Base-by-base conservation (phyloP, 495 filamentous ascomycete genomes). In the Cudoniella acicularis region DNA sequence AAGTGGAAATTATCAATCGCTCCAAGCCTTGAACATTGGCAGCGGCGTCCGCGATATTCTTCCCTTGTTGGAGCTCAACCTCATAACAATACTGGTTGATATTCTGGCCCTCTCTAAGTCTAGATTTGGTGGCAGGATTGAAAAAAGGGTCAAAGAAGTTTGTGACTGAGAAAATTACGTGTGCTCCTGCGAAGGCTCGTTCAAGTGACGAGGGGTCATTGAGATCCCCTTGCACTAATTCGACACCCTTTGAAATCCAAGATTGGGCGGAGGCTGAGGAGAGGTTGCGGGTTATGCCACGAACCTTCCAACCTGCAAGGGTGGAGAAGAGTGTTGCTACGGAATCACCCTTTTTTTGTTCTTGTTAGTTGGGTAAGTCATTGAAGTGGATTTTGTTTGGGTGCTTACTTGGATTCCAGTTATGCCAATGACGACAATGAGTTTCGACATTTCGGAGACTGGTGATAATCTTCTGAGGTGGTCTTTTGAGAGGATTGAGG, bases 91-190 rank as follows among this genome's bases (percentile, higher is more conserved):
- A 60, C 42, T 72, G 68, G 54, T 73, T 73, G 43, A 73, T 64
- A 0, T 67, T 63, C 49, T 71, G 64, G 13, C 73, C 71, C 26
- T 56, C 36, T 46, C 59, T 54, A 24, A 65, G 68, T 26, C 56
- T 53, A 18, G 52, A 59, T 22, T 54, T 40, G 43, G 60, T 67
- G 40, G 64, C 57, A 6, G 73, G 70, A 43, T 67, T 69, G 27
- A 64, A 59, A 60, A 72, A 61, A 6, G 63, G 26, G 1, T 43
- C 52, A 73, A 73, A 78, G 69, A 80, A 84, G 49, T 85, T 78
- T 0, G 81, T 85, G 49, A 77, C 74, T 53, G 71, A 67, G 63
- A 83, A 86, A 65, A 84, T 77, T 24, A 70, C 77, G 45, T 72
- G 67, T 2, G 76, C 77, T 26, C 74, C 76, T 3, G 63, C 36